phyloP scores from a whole-genome alignment of 441 rosid species.

The Erodium chrysanthum region DNA sequence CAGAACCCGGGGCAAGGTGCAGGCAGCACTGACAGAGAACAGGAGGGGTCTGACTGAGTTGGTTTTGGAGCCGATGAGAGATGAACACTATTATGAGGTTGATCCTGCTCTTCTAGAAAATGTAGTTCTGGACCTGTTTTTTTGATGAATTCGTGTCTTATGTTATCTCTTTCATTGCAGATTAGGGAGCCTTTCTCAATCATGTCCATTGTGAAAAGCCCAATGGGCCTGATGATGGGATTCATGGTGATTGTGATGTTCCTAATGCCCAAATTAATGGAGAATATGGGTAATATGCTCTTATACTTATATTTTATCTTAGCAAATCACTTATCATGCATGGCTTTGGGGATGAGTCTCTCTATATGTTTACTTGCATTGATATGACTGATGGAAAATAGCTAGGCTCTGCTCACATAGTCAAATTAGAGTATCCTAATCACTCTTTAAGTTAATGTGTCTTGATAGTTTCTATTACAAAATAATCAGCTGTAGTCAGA shows the following conservation, averaged over 20 bases:
- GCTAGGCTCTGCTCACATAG: no score
- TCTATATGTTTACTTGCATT: neutral
- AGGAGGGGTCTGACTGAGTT: slow-evolving; percentile 77
- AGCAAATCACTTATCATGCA: neutral
- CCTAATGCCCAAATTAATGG: slow-evolving; percentile 90
- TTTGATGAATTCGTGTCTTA: slow-evolving; percentile 7
- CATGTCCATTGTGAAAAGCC: slow-evolving; percentile 81
- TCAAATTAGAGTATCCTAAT: neutral
- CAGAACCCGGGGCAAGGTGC: slow-evolving; percentile 86
- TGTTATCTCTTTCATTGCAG: slow-evolving; percentile 34
- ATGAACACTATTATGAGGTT: slow-evolving; percentile 89
- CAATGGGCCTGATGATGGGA: slow-evolving; percentile 97
- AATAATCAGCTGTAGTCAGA: neutral
- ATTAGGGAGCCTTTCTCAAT: slow-evolving; percentile 79
- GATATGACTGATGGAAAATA: slow-evolving; percentile 2
- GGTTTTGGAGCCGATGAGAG: slow-evolving; percentile 70
- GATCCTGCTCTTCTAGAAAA: slow-evolving; percentile 13
- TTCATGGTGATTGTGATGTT: slow-evolving; percentile 86
- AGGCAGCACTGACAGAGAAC: slow-evolving; percentile 89
- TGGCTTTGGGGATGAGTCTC: neutral
- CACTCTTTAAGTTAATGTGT: neutral
- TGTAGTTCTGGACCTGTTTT: slow-evolving; percentile 12
- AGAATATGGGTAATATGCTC: slow-evolving; percentile 69
- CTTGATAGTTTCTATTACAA: neutral
- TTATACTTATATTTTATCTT: slow-evolving; percentile 9